Evolutionary conservation across 805 yeast genomes (phyloP), one percentile per base, ranked within the genome.

Genomic region (Candida vartiovaarae): DNA sequence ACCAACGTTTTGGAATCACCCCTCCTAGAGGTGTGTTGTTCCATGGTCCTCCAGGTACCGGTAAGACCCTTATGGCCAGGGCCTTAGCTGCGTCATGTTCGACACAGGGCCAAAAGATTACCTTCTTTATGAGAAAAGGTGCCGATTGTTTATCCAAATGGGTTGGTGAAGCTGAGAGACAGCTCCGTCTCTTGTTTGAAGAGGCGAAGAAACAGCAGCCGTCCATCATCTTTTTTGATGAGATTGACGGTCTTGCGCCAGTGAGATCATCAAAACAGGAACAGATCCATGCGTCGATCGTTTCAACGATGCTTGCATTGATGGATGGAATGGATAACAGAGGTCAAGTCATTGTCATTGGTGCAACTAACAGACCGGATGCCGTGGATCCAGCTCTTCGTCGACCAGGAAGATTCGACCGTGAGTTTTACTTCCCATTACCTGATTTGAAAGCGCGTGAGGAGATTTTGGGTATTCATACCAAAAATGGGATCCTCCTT

Each of bases 241-340:
- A 93, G 69, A 91, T 93, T 48, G 99, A 93, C 65, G 99, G 99
- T 37, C 70, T 93, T 52, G 99, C 99, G 0, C 99, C 99, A 0
- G 99, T 93, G 3, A 76, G 99, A 61, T 86, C 96, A 1, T 86
- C 97, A 0, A 91, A 91, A 51, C 99, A 93, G 64, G 99, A 93
- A 62, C 99, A 93, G 64, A 93, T 93, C 47, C 99, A 93, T 64
- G 96, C 99, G 4, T 84, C 95, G 49, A 93, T 93, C 47, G 99
- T 93, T 3, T 89, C 97, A 5, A 93, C 99, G 0, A 67, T 93
- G 56, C 74, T 93, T 50, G 98, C 99, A 0, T 68, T 93, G 41
- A 93, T 93, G 99, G 99, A 93, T 63, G 99, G 99, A 55, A 93
- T 93, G 98, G 98, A 91, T 61, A 89, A 89, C 54, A 78, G 98